Base-by-base conservation (phyloP, 2,329 filamentous ascomycete genomes). In the Fusarium tricinctum region DNA sequence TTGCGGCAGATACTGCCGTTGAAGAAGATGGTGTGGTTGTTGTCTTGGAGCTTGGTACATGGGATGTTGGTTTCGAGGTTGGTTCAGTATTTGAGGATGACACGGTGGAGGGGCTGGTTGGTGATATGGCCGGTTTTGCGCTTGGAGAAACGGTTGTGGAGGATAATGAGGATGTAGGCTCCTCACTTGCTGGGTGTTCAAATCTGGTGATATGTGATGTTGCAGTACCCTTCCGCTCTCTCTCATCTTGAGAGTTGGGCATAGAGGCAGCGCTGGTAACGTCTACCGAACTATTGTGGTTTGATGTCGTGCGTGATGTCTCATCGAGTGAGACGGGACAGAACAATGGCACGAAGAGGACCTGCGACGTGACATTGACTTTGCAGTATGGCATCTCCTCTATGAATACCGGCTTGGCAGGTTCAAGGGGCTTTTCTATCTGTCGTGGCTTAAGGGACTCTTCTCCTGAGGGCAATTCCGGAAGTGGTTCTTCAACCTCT, bases 21-120 rank as follows among this genome's bases (percentile, higher is more conserved):
- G 61, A 47, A 19, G 54, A 54, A 14, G 65, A 54, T 6, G 64
- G 54, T 2, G 50, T 56, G 14, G 69, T 45, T 10, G 55, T 48
- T 15, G 67, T 38, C 33, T 58, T 74, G 30, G 50, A 56, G 48
- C 61, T 69, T n/a, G 50, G 43, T 26, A 51, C 39, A 19, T 62
- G 63, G 4, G 40, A 13, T 5, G 67, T 69, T 14, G 57, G 61
- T 20, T 63, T 62, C 22, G 49, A 52, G 20, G n/a, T 17, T 5
- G 59, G 26, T 15, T 69, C 60, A 17, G 32, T 20, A 10, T 20
- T 54, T 13, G 64, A 63, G 10, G 71, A 71, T 40, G 71, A 64
- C 19, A 59, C 55, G 12, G 55, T 60, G 23, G 68, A 73, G 8
- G 70, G 51, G 12, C 65, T 65, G 12, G 56, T 53, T n/a, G 68